Evolutionary conservation across 257 asterid genomes (phyloP), one percentile per base, ranked within the genome.

Genomic region (Leptodermis oblonga): DNA sequence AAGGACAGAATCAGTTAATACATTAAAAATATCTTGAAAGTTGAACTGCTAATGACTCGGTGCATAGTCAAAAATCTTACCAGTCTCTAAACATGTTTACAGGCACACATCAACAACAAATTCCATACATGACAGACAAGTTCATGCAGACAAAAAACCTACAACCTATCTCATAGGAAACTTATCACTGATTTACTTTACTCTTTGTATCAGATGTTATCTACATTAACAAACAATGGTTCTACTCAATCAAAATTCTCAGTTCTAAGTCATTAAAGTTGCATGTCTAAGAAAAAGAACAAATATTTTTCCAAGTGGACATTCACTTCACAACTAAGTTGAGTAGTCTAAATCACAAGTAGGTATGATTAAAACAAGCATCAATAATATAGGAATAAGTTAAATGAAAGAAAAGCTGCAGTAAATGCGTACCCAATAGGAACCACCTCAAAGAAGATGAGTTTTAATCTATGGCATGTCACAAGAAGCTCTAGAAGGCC

Each of bases 371-470:
- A 39, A 63, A 18, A 42, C 31, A 25, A 56, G 45, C 34, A 70
- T 5, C 18, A 63, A 36, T 36, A 17, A 23, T 51, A 66, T 3
- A 23, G 43, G 43, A 56, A 55, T 42, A 67, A 53, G 36, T 60
- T 9, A 31, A 22, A 34, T n/a, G 31, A 56, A 73, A 28, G 9
- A 55, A 55, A 55, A 33, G 37, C 59, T 51, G 25, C 2, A 65
- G 72, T 31, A 46, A 62, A 53, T 67, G 83, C 95, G 62, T 79
- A 93, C 99, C 97, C 99, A 42, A 86, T 82, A 7, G 95, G 90
- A 65, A 85, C 64, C 77, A 84, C 96, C 80, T 93, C 96, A 70
- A 85, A 81, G 78, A 90, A 80, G 53, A 85, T 66, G 67, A 87
- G 85, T 72, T 82, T 85, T 70, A 94, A 76, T 76, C 62, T 87